Percentiles rank a stretch among this genome's conserved stretches.
Conservation (phyloP, 805 yeast genomes). For the Wickerhamiella brachini region DNA sequence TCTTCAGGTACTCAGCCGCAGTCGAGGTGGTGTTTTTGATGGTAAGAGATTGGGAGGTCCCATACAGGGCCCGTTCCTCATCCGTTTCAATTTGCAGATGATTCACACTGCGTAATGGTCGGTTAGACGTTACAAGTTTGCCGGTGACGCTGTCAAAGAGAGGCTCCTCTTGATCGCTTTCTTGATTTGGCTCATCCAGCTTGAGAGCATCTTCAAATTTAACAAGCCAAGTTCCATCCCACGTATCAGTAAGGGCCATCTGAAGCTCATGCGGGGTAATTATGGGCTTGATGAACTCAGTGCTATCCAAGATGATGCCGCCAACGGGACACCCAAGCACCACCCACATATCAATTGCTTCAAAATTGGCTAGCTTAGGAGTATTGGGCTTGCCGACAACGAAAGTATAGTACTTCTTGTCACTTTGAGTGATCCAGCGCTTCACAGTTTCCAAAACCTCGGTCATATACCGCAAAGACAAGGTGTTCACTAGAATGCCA, state of each 20-base stretch:
- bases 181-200: slow-evolving; percentile 16
- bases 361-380: slow-evolving; percentile 92
- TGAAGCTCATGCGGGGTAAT: slow-evolving; percentile 86
- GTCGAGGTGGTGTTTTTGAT: slow-evolving; percentile 77
- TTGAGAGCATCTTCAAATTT: slow-evolving; percentile 50
- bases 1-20: slow-evolving; percentile 64
- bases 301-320: slow-evolving; percentile 72
- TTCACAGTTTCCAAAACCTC: slow-evolving; percentile 49
- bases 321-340: slow-evolving; percentile 89
- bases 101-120: slow-evolving; percentile 57
- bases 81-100: slow-evolving; percentile 50
- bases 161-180: slow-evolving; percentile 50
- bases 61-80: slow-evolving; percentile 19
- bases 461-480: slow-evolving; percentile 66
- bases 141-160: slow-evolving; percentile 87
- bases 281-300: slow-evolving; percentile 74
- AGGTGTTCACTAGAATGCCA: slow-evolving; percentile 80
- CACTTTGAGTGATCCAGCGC: slow-evolving; percentile 51
- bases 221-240: slow-evolving; percentile 92
- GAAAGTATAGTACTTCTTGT: slow-evolving; percentile 83
- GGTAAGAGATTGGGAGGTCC: slow-evolving; percentile 30
- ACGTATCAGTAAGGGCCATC: slow-evolving; percentile 63
- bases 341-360: slow-evolving; percentile 89
- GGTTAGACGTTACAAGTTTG: slow-evolving; percentile 45
- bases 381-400: slow-evolving; percentile 98